A percentile compares a stretch with the other conserved stretches of the same genome.
phyloP scores from a whole-genome alignment of 805 yeast genomes.

The Diddensiella transvaalensis region DNA sequence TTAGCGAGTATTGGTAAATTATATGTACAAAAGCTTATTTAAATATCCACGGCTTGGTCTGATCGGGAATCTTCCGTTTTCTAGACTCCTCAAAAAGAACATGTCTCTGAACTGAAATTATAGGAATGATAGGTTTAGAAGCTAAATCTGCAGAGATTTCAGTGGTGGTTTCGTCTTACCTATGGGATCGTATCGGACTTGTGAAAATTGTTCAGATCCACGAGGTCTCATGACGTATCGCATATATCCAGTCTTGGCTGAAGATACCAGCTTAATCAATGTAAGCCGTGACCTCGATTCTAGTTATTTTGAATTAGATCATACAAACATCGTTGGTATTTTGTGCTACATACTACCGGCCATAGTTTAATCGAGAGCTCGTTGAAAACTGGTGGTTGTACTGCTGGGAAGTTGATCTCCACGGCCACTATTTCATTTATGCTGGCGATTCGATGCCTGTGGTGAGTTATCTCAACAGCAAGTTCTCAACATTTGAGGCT shows the following conservation, averaged over 20 bases:
- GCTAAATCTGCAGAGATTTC: not conserved
- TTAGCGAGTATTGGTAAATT: too few species aligned
- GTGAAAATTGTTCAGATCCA: slow-evolving; percentile 72
- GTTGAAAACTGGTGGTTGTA: not conserved
- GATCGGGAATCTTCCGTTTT: slow-evolving; percentile 64
- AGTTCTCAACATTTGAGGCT: slow-evolving; percentile 24
- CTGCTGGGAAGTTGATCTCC: too few species aligned
- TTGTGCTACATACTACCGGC: not conserved
- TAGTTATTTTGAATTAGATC: slow-evolving; percentile 17
- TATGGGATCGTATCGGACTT: slow-evolving; percentile 81
- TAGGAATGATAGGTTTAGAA: slow-evolving; percentile 8
- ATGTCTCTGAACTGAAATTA: slow-evolving; percentile 72
- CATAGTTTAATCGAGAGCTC: not conserved
- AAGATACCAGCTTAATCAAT: slow-evolving; percentile 78
- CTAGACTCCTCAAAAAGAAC: slow-evolving; percentile 85
- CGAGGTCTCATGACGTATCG: slow-evolving; percentile 80
- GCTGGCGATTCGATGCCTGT: slow-evolving; percentile 12
- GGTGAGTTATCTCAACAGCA: slow-evolving; percentile 22
- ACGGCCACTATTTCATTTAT: too few species aligned
- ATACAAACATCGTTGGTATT: not conserved
- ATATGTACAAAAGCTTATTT: slow-evolving; percentile 14
- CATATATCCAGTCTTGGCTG: slow-evolving; percentile 86
- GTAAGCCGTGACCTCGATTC: slow-evolving; percentile 75
- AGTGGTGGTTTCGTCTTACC: slow-evolving; percentile 27
- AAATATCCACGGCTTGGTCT: slow-evolving; percentile 24